These are phyloP conservation scores for Botrytis pseudocinerea DNA, from an alignment of 2,329 filamentous ascomycete genomes.

Conservation along the genomic window DNA sequence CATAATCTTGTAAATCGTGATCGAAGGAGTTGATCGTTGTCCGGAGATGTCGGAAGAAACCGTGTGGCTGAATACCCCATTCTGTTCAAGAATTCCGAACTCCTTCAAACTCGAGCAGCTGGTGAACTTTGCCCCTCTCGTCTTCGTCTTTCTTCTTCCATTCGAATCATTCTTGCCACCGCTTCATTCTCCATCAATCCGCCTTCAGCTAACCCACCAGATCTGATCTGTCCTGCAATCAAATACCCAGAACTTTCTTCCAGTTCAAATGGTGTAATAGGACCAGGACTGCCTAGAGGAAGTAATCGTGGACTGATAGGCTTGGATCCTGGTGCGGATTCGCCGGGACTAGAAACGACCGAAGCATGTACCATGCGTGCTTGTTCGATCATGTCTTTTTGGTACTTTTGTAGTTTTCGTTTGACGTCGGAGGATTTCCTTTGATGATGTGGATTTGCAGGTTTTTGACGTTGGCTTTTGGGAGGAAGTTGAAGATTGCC, in stretches of 20 bases:
- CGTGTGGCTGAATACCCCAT: background rate
- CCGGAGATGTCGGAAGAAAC: background rate
- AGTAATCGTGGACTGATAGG: conserved; percentile 52
- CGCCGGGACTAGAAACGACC: conserved; percentile 36
- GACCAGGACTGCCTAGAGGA: conserved; percentile 59
- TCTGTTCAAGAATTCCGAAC: background rate
- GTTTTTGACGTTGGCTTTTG: conserved; percentile 35
- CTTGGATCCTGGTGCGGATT: conserved; percentile 40
- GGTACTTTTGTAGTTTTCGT: conserved; percentile 57
- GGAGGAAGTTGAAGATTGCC: conserved; percentile 35
- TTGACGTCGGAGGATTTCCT: conserved; percentile 51
- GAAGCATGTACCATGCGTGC: conserved; percentile 48
- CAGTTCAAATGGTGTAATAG: conserved; percentile 62
- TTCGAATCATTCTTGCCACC: conserved; percentile 17
- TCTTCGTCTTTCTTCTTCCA: conserved; percentile 22
- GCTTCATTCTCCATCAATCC: conserved; percentile 23
- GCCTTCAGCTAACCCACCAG: conserved; percentile 10
- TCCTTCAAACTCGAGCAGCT: conserved; percentile 10
- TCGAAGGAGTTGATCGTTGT: background rate
- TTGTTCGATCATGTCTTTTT: conserved; percentile 62
- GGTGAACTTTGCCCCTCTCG: conserved; percentile 23
- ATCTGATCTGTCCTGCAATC: conserved; percentile 28
- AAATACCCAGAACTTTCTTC: conserved; percentile 42
- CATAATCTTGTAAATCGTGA: background rate
- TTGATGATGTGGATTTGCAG: conserved; percentile 42